These are phyloP conservation scores for Vinca major DNA, from an alignment of 305 asterid species.

Conservation along the genomic window DNA sequence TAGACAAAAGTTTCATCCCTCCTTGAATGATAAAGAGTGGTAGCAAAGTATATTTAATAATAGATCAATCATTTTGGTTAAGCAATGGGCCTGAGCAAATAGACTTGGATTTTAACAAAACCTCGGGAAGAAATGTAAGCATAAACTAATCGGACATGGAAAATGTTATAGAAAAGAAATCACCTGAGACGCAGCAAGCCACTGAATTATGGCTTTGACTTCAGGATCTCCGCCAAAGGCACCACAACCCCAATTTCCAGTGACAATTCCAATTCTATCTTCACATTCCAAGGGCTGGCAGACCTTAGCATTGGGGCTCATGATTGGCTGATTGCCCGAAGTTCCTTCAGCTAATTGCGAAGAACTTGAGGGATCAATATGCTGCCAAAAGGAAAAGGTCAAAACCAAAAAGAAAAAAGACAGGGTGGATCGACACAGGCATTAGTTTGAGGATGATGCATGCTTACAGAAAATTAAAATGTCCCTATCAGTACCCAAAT, in stretches of 20 bases:
- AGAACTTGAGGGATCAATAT: constrained; percentile 24
- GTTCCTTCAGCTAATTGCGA: constrained; percentile 18
- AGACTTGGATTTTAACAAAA: background rate
- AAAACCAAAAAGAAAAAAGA: background rate
- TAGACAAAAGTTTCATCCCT: background rate
- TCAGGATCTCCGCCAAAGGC: constrained; percentile 93
- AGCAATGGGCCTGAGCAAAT: background rate
- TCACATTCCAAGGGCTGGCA: constrained; percentile 14
- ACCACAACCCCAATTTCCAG: constrained; percentile 99
- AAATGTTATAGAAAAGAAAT: constrained; percentile 1
- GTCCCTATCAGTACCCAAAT: background rate
- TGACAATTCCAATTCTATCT: constrained; percentile 53
- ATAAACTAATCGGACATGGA: background rate
- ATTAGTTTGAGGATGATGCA: background rate
- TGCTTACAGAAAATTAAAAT: background rate
- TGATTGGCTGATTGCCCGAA: constrained; percentile 10
- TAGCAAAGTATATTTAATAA: background rate
- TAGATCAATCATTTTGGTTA: background rate
- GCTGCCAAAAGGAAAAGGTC: constrained; percentile 13
- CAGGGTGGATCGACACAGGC: background rate
- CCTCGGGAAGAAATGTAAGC: background rate
- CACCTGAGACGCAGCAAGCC: constrained; percentile 91
- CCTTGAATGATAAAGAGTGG: background rate
- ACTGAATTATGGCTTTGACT: constrained; percentile 65
- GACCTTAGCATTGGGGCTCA: constrained; percentile 8